These are phyloP conservation scores for Hymenoscyphus salicellus DNA, from an alignment of 2,329 filamentous ascomycete genomes.

Conservation along the genomic window DNA sequence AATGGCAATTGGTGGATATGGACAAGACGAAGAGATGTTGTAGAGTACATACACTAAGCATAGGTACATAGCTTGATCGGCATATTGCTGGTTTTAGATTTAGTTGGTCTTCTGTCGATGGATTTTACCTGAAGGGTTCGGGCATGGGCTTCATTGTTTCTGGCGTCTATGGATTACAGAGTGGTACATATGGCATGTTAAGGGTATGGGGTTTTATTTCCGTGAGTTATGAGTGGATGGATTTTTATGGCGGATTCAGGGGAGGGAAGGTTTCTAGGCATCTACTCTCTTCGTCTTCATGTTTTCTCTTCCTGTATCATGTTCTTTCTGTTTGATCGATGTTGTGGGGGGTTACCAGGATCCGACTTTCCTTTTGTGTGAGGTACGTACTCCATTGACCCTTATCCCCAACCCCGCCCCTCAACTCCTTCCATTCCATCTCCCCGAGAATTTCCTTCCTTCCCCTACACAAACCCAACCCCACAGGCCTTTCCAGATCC, in stretches of 20 bases:
- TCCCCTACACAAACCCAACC: neutral
- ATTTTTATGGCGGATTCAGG: slow-evolving; percentile 8
- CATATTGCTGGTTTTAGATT: slow-evolving; percentile 22
- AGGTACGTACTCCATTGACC: slow-evolving; percentile 30
- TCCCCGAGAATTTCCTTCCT: too few relatives aligned
- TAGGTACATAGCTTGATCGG: slow-evolving; percentile 24
- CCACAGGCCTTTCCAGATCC: neutral
- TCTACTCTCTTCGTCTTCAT: slow-evolving; percentile 29
- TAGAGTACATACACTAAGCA: slow-evolving; percentile 28
- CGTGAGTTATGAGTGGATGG: slow-evolving; percentile 7
- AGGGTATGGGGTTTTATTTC: slow-evolving; percentile 1
- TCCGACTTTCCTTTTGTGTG: slow-evolving; percentile 18
- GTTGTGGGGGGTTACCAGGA: slow-evolving; percentile 6
- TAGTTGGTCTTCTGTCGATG: slow-evolving; percentile 16
- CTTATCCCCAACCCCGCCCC: neutral
- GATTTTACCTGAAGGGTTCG: slow-evolving; percentile 2
- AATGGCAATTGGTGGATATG: slow-evolving; percentile 19
- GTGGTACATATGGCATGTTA: slow-evolving; percentile 9
- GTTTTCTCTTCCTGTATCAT: slow-evolving; percentile 12
- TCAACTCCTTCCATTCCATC: neutral
- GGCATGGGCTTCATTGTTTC: slow-evolving; percentile 9
- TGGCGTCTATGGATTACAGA: slow-evolving; percentile 10
- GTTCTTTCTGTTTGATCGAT: slow-evolving; percentile 14
- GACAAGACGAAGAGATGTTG: slow-evolving; percentile 37
- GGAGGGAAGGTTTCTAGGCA: slow-evolving; percentile 21